phyloP scores from a whole-genome alignment of 2,329 filamentous ascomycete genomes.

The Cryphonectria nitschkei region DNA sequence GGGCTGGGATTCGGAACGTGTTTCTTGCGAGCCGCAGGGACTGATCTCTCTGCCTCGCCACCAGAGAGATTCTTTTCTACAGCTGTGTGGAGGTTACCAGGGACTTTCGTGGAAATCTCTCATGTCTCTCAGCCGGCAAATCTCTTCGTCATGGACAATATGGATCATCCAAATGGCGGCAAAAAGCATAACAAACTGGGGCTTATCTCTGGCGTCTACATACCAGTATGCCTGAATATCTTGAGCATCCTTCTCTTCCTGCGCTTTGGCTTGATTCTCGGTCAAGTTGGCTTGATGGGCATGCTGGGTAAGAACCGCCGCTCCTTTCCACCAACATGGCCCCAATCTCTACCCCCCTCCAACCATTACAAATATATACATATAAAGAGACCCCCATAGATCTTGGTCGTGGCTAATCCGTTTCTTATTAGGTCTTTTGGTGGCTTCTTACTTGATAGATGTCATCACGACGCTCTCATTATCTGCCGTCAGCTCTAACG shows the following conservation, averaged over 20 bases:
- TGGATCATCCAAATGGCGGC: slow-evolving; percentile 36
- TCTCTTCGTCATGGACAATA: slow-evolving; percentile 30
- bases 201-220: slow-evolving; percentile 78
- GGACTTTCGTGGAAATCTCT: background rate
- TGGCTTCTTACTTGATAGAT: slow-evolving; percentile 78
- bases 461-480: slow-evolving; percentile 84
- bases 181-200: slow-evolving; percentile 66
- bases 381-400: slow-evolving; percentile 4
- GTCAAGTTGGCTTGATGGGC: slow-evolving; percentile 77
- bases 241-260: slow-evolving; percentile 92
- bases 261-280: slow-evolving; percentile 82
- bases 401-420: slow-evolving; percentile 24
- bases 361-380: background rate
- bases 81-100: background rate
- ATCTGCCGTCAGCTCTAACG: slow-evolving; percentile 87
- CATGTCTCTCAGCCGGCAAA: slow-evolving; percentile 8
- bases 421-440: slow-evolving; percentile 64
- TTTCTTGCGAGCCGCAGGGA: background rate
- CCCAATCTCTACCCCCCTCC: no score
- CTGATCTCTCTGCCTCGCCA: background rate
- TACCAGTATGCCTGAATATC: slow-evolving; percentile 87
- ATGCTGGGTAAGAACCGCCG: slow-evolving; percentile 66
- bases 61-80: background rate
- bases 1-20: background rate
- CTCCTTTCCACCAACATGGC: background rate